phyloP scores from a whole-genome alignment of 768 basidiomycete species.

The Tubosaeta sp. region DNA sequence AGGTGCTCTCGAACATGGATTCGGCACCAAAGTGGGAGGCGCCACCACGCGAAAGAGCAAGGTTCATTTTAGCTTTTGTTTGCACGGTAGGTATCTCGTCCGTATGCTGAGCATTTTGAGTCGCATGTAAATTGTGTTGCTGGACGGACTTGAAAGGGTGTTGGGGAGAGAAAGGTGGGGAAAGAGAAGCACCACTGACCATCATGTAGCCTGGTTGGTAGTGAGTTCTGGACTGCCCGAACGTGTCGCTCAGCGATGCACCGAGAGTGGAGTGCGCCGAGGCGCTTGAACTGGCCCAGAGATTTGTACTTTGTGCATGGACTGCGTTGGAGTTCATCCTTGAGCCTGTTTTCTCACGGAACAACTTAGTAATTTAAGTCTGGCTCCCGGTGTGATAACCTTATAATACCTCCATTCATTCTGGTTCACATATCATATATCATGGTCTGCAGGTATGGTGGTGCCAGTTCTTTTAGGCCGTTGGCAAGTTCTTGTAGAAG shows the following conservation, averaged over 20 bases:
- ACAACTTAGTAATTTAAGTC: too few relatives aligned
- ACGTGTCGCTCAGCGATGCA: constrained; percentile 58
- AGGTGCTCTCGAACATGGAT: constrained; percentile 76
- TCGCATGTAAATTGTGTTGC: constrained; percentile 53
- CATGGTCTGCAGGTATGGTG: too few relatives aligned
- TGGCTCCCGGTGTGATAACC: too few relatives aligned
- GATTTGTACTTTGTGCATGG: constrained; percentile 46
- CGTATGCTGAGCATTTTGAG: constrained; percentile 56
- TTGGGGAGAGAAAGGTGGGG: neutral
- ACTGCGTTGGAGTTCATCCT: constrained; percentile 19
- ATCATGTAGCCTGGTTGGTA: constrained; percentile 81
- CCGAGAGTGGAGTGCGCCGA: constrained; percentile 32
- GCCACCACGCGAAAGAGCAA: constrained; percentile 57
- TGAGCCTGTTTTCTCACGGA: too few relatives aligned
- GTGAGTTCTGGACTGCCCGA: constrained; percentile 69
- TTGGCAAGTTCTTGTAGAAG: too few relatives aligned
- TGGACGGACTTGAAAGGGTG: constrained; percentile 49
- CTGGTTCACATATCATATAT: too few relatives aligned
- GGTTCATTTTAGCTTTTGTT: constrained; percentile 79
- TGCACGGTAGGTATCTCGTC: constrained; percentile 74
- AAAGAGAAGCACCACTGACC: constrained; percentile 39
- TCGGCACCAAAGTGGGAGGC: constrained; percentile 77
- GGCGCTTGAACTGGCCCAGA: constrained; percentile 51
- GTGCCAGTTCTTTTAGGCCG: too few relatives aligned
- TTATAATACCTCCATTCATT: too few relatives aligned